phyloP scores from a whole-genome alignment of 2,329 filamentous ascomycete species.

The Colletotrichum phormii region DNA sequence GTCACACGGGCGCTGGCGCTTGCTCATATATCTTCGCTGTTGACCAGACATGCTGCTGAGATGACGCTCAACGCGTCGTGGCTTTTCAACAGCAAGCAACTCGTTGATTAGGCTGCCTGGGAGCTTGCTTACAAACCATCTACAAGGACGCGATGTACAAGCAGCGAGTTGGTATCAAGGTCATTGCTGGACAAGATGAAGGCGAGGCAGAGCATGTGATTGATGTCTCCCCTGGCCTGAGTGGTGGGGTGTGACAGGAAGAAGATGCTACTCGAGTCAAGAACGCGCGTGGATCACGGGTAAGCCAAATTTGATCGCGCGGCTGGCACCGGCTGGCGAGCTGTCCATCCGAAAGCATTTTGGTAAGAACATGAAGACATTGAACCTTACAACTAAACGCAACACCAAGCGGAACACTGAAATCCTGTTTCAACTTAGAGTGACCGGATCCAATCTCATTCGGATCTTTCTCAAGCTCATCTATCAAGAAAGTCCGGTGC shows the following conservation, averaged over 20 bases:
- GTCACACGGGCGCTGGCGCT: constrained; percentile 53
- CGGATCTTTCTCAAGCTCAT: fast-evolving
- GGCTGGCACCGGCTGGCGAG: neutral
- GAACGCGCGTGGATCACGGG: too few species aligned
- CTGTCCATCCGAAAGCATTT: too few species aligned
- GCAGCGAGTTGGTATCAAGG: neutral
- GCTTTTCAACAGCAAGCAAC: neutral
- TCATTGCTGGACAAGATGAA: neutral
- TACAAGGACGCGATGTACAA: neutral
- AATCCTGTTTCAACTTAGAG: too few species aligned
- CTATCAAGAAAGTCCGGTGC: too few species aligned
- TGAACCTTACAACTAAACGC: neutral
- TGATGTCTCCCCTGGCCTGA: too few species aligned
- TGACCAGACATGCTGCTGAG: neutral
- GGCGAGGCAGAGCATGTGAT: neutral
- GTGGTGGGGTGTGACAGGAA: too few species aligned
- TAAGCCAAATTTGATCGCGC: too few species aligned
- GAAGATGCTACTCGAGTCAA: too few species aligned
- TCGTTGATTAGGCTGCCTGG: neutral
- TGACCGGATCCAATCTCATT: too few species aligned
- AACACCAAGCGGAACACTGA: too few species aligned
- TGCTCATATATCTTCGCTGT: constrained; percentile 40
- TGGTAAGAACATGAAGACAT: neutral
- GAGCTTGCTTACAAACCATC: neutral
- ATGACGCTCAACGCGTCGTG: neutral